Evolutionary conservation across 2,329 filamentous ascomycete species (phyloP).

Genomic region (Penicillium sp.): DNA sequence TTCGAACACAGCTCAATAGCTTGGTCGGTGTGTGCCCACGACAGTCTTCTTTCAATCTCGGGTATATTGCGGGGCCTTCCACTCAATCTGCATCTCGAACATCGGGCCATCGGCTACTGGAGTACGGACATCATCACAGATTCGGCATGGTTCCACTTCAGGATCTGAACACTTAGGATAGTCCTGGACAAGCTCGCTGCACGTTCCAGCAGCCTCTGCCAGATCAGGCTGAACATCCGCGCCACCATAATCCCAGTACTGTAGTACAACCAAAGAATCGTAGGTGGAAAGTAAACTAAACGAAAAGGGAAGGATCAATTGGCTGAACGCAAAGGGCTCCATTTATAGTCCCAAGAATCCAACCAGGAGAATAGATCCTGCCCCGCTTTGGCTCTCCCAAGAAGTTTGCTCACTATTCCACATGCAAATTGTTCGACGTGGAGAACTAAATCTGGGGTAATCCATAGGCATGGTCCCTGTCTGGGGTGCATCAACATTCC

Average conservation of each 20-base stretch:
- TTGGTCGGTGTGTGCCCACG: not conserved
- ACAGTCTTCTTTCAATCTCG: not conserved
- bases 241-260: not conserved
- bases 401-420: not conserved
- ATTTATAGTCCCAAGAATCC: not conserved
- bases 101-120: no score
- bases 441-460: constrained; percentile 9
- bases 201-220: not conserved
- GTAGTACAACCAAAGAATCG: not conserved
- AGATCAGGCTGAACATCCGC: constrained; percentile 6
- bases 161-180: not conserved
- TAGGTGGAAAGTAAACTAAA: not conserved
- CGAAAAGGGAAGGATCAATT: not conserved
- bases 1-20: not conserved
- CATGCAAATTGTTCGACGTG: not conserved
- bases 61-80: not conserved
- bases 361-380: not conserved
- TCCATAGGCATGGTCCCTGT: not conserved
- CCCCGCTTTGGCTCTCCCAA: not conserved
- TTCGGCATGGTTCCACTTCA: not conserved
- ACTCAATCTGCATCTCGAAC: no score
- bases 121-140: not conserved
- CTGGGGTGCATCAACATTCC: not conserved
- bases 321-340: not conserved
- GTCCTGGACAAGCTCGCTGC: constrained; percentile 1